Evolutionary conservation across 1,284 basidiomycete species (phyloP).

Genomic region (Trichosporon sp.): DNA sequence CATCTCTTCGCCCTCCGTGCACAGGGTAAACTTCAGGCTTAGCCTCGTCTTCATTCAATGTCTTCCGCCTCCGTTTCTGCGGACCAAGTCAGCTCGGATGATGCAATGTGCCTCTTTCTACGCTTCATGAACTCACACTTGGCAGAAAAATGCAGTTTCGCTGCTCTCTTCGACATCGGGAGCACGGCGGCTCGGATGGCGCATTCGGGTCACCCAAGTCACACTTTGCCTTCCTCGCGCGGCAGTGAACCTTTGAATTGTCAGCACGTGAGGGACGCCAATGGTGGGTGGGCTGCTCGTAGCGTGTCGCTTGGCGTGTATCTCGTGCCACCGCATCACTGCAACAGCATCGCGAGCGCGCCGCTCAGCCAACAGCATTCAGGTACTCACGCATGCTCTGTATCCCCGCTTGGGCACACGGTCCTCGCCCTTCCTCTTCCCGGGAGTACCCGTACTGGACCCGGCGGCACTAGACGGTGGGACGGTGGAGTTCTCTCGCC

Average conservation of each 20-base stretch:
- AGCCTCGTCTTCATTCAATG: constrained; percentile 17
- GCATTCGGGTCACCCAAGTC: constrained; percentile 50
- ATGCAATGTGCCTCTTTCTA: neutral
- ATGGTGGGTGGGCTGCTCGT: neutral
- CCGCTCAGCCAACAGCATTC: neutral
- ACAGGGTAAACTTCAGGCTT: constrained; percentile 22
- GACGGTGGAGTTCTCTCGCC: neutral
- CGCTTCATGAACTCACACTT: constrained; percentile 26
- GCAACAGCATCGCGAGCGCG: neutral
- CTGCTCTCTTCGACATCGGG: constrained; percentile 49
- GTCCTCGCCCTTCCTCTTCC: constrained; percentile 22
- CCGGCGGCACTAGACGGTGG: neutral
- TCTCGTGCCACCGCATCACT: neutral
- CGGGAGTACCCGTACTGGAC: constrained; percentile 1
- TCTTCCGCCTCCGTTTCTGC: constrained; percentile 39
- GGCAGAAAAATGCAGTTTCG: constrained; percentile 49
- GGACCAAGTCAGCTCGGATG: neutral
- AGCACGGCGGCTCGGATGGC: constrained; percentile 49
- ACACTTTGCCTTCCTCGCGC: constrained; percentile 49
- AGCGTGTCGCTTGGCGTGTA: neutral
- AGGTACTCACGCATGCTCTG: constrained; percentile 37
- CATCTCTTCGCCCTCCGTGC: neutral
- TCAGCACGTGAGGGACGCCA: neutral
- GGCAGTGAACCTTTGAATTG: constrained; percentile 38
- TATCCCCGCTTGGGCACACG: constrained; percentile 39